Base-by-base conservation (phyloP, 148 eudicot species). In the Cornus suecica region DNA sequence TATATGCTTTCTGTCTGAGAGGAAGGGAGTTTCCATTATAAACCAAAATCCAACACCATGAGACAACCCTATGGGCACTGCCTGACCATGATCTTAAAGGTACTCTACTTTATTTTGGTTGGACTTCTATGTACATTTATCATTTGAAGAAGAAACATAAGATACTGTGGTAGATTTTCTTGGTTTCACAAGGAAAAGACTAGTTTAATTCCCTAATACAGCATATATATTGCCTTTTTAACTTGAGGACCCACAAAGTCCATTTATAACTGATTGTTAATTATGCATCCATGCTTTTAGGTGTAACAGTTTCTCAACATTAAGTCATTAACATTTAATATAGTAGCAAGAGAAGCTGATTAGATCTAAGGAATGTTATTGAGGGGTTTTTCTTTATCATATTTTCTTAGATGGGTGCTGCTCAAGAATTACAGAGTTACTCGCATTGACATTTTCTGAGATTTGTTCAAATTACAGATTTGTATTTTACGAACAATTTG, bases 1-100 rank as follows among this genome's bases (percentile, higher is more conserved):
- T 78, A 66, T 27, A 37, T 65, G 56, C 74, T 70, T 70, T 78
- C 69, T 82, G 84, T 78, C 83, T 78, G 72, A 70, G 56, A 61
- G 75, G 77, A 64, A 45, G 75, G 45, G 51, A 45, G 63, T 65
- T 78, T 70, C 77, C 30, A 32, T 54, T 37, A 16, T 13, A 70
- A 65, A 75, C 78, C 81, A 77, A 77, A 81, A 68, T 77, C 78
- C 78, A 78, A 78, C 67, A 41, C 76, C 81, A 70, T 68, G 51
- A 65, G 81, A 78, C 75, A 81, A 77, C 34, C 80, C 63, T 41
- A 30, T 71, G 31, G 70, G 42, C 58, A 34, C 67, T 37, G 24
- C 56, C 79, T 76, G 79, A 76, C 79, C 32, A 29, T 77, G 61
- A 42, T 62, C 79, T 58, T 42, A 18, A 69, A 61, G 68, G 74